Conservation (phyloP, 2,329 filamentous ascomycete genomes). For the Colletotrichum cordylinicola region DNA sequence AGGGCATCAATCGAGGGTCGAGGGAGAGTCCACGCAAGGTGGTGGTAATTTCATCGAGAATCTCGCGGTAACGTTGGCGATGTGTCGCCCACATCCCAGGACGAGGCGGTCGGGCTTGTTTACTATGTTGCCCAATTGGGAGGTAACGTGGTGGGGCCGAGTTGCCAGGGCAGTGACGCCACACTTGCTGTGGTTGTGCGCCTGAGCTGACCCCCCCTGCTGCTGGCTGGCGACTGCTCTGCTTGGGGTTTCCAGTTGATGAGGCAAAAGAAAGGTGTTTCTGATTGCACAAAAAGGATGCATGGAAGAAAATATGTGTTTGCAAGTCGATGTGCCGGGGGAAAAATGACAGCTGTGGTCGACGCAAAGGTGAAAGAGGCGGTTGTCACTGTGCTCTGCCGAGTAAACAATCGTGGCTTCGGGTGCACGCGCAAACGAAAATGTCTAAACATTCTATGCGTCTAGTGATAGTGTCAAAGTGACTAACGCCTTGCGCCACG, state of each 20-base stretch:
- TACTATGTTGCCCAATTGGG: constrained; percentile 25
- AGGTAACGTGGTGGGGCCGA: constrained; percentile 16
- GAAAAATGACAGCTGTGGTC: background rate
- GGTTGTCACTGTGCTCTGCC: background rate
- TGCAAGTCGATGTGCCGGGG: background rate
- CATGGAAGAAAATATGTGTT: background rate
- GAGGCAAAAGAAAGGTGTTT: background rate
- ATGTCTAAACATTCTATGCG: background rate
- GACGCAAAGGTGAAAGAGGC: background rate
- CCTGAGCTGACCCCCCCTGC: background rate
- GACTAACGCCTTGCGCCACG: constrained; percentile 11
- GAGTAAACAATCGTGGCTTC: background rate
- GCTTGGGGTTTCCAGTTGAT: background rate
- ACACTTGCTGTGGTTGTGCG: constrained; percentile 10
- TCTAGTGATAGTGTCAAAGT: background rate
- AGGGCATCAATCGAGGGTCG: constrained; percentile 51
- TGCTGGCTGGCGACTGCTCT: background rate
- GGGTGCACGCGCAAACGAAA: background rate
- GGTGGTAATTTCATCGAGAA: constrained; percentile 43
- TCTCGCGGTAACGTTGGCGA: constrained; percentile 44
- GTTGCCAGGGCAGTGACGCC: constrained; percentile 25
- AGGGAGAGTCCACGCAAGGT: constrained; percentile 46
- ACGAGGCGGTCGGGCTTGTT: constrained; percentile 22
- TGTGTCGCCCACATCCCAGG: constrained; percentile 24
- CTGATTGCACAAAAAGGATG: background rate